Conservation (phyloP, 2,329 filamentous ascomycete genomes). For the Fusarium phyllophilum region DNA sequence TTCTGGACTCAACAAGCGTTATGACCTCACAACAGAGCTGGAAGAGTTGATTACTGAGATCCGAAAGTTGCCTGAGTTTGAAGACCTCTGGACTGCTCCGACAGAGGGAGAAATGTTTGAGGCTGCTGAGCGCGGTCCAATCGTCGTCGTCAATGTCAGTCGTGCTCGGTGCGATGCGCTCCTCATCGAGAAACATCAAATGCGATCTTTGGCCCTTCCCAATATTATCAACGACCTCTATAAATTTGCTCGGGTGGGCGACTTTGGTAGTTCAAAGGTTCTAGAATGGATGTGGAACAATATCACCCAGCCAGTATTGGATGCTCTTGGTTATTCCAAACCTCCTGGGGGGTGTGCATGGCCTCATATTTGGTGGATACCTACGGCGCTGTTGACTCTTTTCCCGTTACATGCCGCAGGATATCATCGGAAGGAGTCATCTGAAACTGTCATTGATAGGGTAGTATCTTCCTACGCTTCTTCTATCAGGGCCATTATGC, state of each 20-base stretch:
- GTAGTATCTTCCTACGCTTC: neutral
- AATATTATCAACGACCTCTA: neutral
- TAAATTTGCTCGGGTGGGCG: neutral
- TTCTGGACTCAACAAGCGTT: neutral
- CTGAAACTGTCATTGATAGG: neutral
- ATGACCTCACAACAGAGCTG: neutral
- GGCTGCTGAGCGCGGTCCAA: fast-evolving
- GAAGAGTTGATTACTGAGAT: neutral
- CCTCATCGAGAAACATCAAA: neutral
- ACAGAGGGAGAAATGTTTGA: neutral
- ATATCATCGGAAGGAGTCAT: neutral
- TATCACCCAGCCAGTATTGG: neutral
- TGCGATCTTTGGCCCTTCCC: neutral
- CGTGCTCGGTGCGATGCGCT: neutral
- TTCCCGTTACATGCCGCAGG: neutral
- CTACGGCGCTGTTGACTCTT: neutral
- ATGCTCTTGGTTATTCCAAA: neutral
- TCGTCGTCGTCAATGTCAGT: neutral
- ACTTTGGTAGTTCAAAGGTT: neutral
- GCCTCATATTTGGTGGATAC: fast-evolving
- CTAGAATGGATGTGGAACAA: neutral
- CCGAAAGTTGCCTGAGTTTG: neutral
- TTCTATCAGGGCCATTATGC: neutral
- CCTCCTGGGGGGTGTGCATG: neutral
- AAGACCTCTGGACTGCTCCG: neutral